Conservation (phyloP, 1,284 basidiomycete genomes). For the Kalmanozyma brasiliensis region DNA sequence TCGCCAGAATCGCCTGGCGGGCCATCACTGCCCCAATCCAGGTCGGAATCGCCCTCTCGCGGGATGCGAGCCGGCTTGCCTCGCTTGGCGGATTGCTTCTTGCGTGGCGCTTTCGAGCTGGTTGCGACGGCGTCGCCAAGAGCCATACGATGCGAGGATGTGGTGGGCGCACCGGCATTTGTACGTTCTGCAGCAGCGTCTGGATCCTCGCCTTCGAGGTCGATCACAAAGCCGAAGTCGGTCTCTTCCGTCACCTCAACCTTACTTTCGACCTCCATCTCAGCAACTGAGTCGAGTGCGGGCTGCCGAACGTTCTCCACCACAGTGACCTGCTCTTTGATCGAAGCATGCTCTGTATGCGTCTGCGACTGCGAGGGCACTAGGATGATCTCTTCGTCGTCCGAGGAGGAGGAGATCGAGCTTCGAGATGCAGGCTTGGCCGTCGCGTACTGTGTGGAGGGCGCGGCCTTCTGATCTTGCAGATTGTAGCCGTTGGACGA, state of each 20-base stretch:
- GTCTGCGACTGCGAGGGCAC: conserved; percentile 17
- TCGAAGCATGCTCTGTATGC: not conserved
- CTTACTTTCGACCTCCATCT: conserved; percentile 9
- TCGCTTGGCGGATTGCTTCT: conserved; percentile 9
- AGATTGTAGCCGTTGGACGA: not conserved
- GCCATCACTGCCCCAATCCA: conserved; percentile 64
- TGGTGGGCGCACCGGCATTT: not conserved
- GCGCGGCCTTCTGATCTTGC: too few species aligned
- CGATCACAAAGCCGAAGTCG: conserved; percentile 37
- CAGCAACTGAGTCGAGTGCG: conserved; percentile 5
- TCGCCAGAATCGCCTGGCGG: conserved; percentile 33
- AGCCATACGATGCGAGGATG: conserved; percentile 20
- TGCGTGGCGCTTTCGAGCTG: conserved; percentile 8
- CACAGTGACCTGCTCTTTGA: not conserved
- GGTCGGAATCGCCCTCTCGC: conserved; percentile 58
- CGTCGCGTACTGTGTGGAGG: too few species aligned
- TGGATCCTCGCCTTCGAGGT: conserved; percentile 42
- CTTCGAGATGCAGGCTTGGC: conserved; percentile 10
- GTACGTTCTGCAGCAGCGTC: not conserved
- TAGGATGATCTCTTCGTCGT: conserved; percentile 41
- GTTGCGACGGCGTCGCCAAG: conserved; percentile 30
- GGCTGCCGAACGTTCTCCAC: not conserved
- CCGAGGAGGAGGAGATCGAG: conserved; percentile 18
- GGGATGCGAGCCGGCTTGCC: conserved; percentile 35
- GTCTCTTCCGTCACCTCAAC: conserved; percentile 18